These are phyloP conservation scores for Acanthochlamys bracteata DNA, from an alignment of 106 monocot species.

Conservation along the genomic window DNA sequence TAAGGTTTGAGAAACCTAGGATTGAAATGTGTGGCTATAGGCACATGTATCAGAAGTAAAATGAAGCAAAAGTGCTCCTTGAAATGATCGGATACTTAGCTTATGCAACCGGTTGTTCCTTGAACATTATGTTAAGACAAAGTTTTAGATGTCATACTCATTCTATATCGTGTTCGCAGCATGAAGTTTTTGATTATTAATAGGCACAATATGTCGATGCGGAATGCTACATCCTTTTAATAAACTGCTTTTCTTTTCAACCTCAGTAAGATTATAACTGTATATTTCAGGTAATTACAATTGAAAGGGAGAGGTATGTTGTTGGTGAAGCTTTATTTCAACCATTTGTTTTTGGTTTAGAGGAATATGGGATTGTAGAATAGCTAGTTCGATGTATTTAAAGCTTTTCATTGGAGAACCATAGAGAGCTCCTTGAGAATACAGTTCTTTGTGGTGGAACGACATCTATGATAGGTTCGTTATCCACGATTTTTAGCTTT, in stretches of 20 bases:
- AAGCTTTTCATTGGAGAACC: slow-evolving; percentile 83
- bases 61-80: too few relatives aligned
- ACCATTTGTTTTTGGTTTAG: slow-evolving; percentile 72
- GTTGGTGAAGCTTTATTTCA: slow-evolving; percentile 96
- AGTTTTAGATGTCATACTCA: too few relatives aligned
- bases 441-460: slow-evolving; percentile 95
- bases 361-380: slow-evolving; percentile 91
- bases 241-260: background rate
- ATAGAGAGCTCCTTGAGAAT: slow-evolving; percentile 84
- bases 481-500: background rate
- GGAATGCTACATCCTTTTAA: too few relatives aligned
- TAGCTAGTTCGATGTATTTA: slow-evolving; percentile 84
- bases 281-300: slow-evolving; percentile 70
- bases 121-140: too few relatives aligned
- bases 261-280: background rate
- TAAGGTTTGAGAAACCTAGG: too few relatives aligned
- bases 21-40: too few relatives aligned
- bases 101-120: too few relatives aligned
- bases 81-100: too few relatives aligned
- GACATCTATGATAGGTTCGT: slow-evolving; percentile 62
- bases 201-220: too few relatives aligned
- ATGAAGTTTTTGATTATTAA: too few relatives aligned
- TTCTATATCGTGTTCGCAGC: too few relatives aligned
- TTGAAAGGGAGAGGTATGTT: slow-evolving; percentile 68
- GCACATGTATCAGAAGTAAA: too few relatives aligned